phyloP scores from a whole-genome alignment of 1,139 yeast species.

The Wickerhamomyces sp. region DNA sequence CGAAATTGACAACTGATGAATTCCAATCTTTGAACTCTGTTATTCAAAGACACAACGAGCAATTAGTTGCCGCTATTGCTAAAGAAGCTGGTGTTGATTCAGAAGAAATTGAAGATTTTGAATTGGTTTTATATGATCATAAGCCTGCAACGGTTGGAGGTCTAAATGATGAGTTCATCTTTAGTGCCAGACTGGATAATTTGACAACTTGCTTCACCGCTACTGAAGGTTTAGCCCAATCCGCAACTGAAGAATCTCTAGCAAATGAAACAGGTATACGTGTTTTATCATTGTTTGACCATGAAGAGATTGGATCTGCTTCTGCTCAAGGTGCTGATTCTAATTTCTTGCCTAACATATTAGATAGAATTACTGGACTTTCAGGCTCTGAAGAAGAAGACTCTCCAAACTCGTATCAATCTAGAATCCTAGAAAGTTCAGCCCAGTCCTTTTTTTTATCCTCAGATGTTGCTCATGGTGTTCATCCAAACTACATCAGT shows the following conservation, averaged over 20 bases:
- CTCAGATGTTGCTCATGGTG: slow-evolving; percentile 96
- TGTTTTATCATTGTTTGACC: slow-evolving; percentile 80
- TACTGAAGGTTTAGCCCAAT: slow-evolving; percentile 60
- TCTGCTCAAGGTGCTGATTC: slow-evolving; percentile 98
- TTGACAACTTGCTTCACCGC: slow-evolving; percentile 85
- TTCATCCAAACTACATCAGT: slow-evolving; percentile 83
- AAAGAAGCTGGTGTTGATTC: slow-evolving; percentile 47
- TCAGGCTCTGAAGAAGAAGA: slow-evolving; percentile 33
- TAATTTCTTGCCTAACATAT: slow-evolving; percentile 74
- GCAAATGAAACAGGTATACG: slow-evolving; percentile 53
- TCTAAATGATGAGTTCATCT: slow-evolving; percentile 81
- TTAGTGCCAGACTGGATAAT: slow-evolving; percentile 91
- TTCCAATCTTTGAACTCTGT: slow-evolving; percentile 65
- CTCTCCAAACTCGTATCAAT: slow-evolving; percentile 23
- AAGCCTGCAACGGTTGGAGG: slow-evolving; percentile 86
- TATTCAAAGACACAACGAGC: slow-evolving; percentile 70
- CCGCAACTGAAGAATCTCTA: slow-evolving; percentile 38
- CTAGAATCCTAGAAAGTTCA: slow-evolving; percentile 55
- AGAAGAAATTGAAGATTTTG: slow-evolving; percentile 78
- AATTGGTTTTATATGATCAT: slow-evolving; percentile 80
- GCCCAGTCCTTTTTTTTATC: slow-evolving; percentile 86
- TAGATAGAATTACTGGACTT: slow-evolving; percentile 58
- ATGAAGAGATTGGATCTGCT: slow-evolving; percentile 90
- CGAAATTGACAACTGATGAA: slow-evolving; percentile 45
- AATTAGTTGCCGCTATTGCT: slow-evolving; percentile 66